Conservation (phyloP, 2,329 filamentous ascomycete species). For the Fusarium sp. region DNA sequence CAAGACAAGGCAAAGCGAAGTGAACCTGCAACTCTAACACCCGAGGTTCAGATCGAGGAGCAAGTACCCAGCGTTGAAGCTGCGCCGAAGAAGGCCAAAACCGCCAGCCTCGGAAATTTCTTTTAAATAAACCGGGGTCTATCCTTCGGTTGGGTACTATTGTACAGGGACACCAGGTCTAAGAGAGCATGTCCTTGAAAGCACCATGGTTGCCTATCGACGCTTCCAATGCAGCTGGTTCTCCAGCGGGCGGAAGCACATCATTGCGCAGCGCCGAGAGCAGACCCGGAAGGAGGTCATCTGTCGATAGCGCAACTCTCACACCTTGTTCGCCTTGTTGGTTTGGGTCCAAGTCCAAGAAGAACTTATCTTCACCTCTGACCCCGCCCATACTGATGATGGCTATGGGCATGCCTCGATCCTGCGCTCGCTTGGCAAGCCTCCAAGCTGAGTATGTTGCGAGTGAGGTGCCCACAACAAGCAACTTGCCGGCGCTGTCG, state of each 20-base stretch:
- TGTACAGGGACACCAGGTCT: conserved; percentile 44
- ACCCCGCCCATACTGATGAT: conserved; percentile 91
- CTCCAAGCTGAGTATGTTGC: conserved; percentile 98
- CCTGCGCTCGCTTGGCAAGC: conserved; percentile 85
- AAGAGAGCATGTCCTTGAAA: conserved; percentile 76
- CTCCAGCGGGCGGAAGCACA: conserved; percentile 17
- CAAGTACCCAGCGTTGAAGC: conserved; percentile 37
- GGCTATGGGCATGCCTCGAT: conserved; percentile 87
- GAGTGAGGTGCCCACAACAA: conserved; percentile 90
- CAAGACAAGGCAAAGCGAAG: conserved; percentile 56
- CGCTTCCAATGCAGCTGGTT: conserved; percentile 28
- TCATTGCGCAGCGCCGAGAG: conserved; percentile 65
- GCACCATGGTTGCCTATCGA: conserved; percentile 50
- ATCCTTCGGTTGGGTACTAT: conserved; percentile 31
- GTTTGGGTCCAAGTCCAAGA: conserved; percentile 67
- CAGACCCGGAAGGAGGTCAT: conserved; percentile 70
- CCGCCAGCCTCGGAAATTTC: conserved; percentile 62
- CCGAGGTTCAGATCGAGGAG: conserved; percentile 22
- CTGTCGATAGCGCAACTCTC: conserved; percentile 71
- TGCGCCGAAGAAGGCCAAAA: conserved; percentile 47
- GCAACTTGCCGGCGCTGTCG: conserved; percentile 80
- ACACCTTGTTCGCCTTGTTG: conserved; percentile 69
- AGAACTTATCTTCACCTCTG: conserved; percentile 83
- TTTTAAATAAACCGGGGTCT: conserved; percentile 58
- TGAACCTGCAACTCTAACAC: conserved; percentile 34